phyloP scores from a whole-genome alignment of 2,329 filamentous ascomycete species.

The Fusarium sp. region DNA sequence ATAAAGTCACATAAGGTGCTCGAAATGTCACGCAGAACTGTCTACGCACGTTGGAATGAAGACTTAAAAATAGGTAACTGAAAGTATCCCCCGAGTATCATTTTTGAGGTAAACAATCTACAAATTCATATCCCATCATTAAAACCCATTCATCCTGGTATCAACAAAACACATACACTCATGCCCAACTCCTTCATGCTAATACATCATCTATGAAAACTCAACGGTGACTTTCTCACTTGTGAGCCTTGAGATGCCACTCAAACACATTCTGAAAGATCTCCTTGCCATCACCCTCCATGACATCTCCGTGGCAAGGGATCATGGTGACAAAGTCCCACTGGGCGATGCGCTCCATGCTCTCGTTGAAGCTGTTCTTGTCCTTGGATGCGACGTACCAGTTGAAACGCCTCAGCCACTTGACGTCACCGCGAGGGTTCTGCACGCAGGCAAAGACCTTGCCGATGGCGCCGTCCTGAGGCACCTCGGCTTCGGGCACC shows the following conservation, averaged over 20 bases:
- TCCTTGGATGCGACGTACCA: conserved; percentile 78
- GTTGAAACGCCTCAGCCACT: conserved; percentile 78
- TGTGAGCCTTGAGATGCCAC: conserved; percentile 73
- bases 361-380: conserved; percentile 72
- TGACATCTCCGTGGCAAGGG: conserved; percentile 91
- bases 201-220: neutral
- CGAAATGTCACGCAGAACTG: neutral
- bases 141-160: conserved; percentile 14
- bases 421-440: conserved; percentile 69
- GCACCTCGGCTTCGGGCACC: conserved; percentile 53
- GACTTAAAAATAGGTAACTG: neutral
- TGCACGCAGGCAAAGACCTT: conserved; percentile 62
- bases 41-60: neutral
- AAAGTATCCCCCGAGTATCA: neutral
- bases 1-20: neutral
- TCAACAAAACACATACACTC: conserved; percentile 10
- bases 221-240: conserved; percentile 13
- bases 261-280: conserved; percentile 79
- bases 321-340: conserved; percentile 91
- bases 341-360: conserved; percentile 69
- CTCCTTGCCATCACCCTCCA: conserved; percentile 76
- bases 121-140: neutral
- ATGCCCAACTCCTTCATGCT: conserved; percentile 5
- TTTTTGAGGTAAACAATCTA: neutral
- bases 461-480: conserved; percentile 50